Evolutionary conservation across 768 basidiomycete species (phyloP).

Genomic region (Lactarius indigo): DNA sequence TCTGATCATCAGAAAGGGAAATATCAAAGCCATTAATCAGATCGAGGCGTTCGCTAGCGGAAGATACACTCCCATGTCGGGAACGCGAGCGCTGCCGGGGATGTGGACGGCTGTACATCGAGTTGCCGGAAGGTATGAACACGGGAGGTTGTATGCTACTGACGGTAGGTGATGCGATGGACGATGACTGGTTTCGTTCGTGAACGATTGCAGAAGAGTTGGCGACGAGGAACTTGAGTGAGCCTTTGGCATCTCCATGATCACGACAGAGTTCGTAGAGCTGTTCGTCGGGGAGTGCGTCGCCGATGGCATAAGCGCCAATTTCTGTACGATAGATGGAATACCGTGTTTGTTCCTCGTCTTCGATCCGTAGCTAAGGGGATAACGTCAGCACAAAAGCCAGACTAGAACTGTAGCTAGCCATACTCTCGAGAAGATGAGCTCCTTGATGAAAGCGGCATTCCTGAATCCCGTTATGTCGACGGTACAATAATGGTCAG

Average conservation of each 20-base stretch:
- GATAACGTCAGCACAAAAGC: slow-evolving; percentile 13
- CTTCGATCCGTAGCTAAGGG: slow-evolving; percentile 67
- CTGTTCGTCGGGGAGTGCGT: slow-evolving; percentile 65
- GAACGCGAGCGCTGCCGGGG: slow-evolving; percentile 34
- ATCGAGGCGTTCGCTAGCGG: slow-evolving; percentile 59
- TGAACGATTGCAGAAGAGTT: slow-evolving; percentile 59
- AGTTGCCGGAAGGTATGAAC: slow-evolving; percentile 37
- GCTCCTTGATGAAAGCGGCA: slow-evolving; percentile 71
- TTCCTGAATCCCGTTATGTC: slow-evolving; percentile 64
- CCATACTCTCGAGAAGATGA: slow-evolving; percentile 73
- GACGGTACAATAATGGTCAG: slow-evolving; percentile 70
- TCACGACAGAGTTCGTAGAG: slow-evolving; percentile 70
- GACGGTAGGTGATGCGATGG: slow-evolving; percentile 37
- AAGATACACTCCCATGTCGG: slow-evolving; percentile 68
- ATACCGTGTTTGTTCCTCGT: slow-evolving; percentile 76
- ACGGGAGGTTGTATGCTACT: slow-evolving; percentile 54
- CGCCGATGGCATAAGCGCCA: slow-evolving; percentile 69
- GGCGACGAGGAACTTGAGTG: slow-evolving; percentile 81
- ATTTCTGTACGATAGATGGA: slow-evolving; percentile 88
- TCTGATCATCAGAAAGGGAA: slow-evolving; percentile 53
- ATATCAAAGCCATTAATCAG: slow-evolving; percentile 65
- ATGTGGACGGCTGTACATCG: slow-evolving; percentile 49
- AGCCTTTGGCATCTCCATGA: slow-evolving; percentile 71
- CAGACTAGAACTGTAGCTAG: slow-evolving; percentile 8
- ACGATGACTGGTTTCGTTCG: slow-evolving; percentile 41